A percentile compares a stretch with the other conserved stretches of the same genome.
These are phyloP conservation scores for Amaranthus palmeri DNA, from an alignment of 148 eudicot genomes.

Conservation along the genomic window DNA sequence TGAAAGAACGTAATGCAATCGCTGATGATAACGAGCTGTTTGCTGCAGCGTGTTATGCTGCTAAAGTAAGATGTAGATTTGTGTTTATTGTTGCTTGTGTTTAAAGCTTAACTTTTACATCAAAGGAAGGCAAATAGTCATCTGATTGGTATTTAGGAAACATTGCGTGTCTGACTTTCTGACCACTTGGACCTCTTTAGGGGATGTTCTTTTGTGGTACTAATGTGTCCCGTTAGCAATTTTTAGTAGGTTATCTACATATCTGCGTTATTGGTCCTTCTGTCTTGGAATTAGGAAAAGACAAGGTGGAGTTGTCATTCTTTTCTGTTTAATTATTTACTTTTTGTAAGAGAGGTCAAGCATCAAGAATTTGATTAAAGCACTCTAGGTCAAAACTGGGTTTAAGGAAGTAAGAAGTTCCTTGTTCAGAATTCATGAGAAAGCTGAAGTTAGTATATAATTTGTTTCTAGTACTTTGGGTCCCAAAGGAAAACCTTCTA, in stretches of 20 bases:
- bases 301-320: neutral
- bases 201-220: neutral
- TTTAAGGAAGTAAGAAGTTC: neutral
- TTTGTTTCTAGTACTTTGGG: neutral
- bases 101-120: neutral
- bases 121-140: neutral
- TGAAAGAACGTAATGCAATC: slow-evolving; percentile 74
- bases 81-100: neutral
- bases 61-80: slow-evolving; percentile 54
- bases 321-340: neutral
- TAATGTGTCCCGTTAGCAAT: neutral
- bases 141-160: neutral
- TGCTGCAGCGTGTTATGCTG: slow-evolving; percentile 85
- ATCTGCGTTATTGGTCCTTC: neutral
- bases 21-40: slow-evolving; percentile 69
- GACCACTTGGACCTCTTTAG: neutral
- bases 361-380: neutral
- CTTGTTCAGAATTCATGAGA: neutral
- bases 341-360: neutral
- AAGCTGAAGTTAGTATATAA: neutral
- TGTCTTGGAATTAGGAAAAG: neutral
- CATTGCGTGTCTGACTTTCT: neutral
- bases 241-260: neutral
- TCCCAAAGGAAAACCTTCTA: neutral
- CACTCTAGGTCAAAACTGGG: neutral